Percentiles rank a stretch among this genome's conserved stretches.
Conservation (phyloP, 768 basidiomycete species). For the Termitomyces sp. region DNA sequence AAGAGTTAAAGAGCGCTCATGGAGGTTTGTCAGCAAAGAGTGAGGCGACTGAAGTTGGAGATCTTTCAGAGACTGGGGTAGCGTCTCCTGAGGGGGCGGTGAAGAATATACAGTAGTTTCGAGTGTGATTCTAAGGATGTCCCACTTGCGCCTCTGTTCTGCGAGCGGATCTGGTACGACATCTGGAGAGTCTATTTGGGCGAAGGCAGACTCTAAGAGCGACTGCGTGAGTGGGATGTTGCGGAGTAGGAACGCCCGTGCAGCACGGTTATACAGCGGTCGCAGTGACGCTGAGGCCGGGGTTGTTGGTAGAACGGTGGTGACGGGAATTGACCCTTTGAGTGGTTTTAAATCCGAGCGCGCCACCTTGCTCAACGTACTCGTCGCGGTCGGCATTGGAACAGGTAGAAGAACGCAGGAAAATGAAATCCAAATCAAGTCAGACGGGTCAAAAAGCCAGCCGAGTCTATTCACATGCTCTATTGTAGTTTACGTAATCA, state of each 20-base stretch:
- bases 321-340: slow-evolving; percentile 24
- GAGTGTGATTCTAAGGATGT: slow-evolving; percentile 79
- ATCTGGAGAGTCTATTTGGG: slow-evolving; percentile 45
- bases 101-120: slow-evolving; percentile 71
- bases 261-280: slow-evolving; percentile 73
- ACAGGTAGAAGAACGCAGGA: neutral
- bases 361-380: slow-evolving; percentile 30
- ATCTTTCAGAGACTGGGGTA: slow-evolving; percentile 51
- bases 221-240: slow-evolving; percentile 65
- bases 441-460: neutral
- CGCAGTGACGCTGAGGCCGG: slow-evolving; percentile 47
- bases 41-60: slow-evolving; percentile 57
- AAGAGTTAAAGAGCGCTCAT: slow-evolving; percentile 61
- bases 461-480: slow-evolving; percentile 14
- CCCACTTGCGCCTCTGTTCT: slow-evolving; percentile 75
- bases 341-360: slow-evolving; percentile 27
- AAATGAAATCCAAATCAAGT: neutral
- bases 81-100: slow-evolving; percentile 37
- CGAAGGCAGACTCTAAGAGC: slow-evolving; percentile 65
- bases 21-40: slow-evolving; percentile 49
- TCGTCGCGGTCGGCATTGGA: slow-evolving; percentile 51
- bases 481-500: neutral
- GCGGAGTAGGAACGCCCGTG: slow-evolving; percentile 73
- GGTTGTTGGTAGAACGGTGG: slow-evolving; percentile 12
- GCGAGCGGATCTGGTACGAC: slow-evolving; percentile 36